Base-by-base conservation (phyloP, 352 stramenopile species). In the Phytophthora sp. region DNA sequence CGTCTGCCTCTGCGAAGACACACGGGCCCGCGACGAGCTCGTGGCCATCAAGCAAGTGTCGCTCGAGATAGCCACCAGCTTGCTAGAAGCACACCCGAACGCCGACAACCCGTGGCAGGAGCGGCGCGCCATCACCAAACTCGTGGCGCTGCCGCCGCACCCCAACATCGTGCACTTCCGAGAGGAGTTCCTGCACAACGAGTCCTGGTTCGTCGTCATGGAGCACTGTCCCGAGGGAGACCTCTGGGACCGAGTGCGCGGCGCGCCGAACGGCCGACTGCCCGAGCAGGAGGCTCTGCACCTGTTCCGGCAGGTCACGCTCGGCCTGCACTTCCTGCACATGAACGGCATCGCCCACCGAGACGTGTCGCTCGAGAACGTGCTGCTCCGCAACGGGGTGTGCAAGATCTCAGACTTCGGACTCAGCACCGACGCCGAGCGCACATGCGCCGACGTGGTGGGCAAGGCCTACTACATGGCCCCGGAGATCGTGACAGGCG, bases 331-430 rank as follows among this genome's bases (percentile, higher is more conserved):
- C n/a, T 82, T 74, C 51, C 20, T 78, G 34, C 76, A 84, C 52
- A 17, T 52, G 28, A 30, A 84, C 38, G 66, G 58, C 18, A 76
- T 88, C 37, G 78, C 78, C 1, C 78, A 88, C 44, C 73, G 78
- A 31, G 78, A 88, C 54, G 13, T 87, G 26, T 87, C 77, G 23
- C 54, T 85, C 8, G 78, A 89, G 62, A 88, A 88, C 49, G 69
- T 88, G 31, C 43, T 88, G 1, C 7, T 82, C 11, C 31, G 34
- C 2, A 12, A 43, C 20, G 43, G 64, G 6, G 49, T 58, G 10
- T 76, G 45, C 62, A 86, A 86, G 52, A 50, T 91, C 18, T 75
- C 62, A 21, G 79, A 89, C 55, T 91, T 91, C 60, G 82, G 79
- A 4, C 61, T 91, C 15, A 69, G 61, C 18, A 79, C 67, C 5